Percentiles rank a stretch among this genome's conserved stretches.
These are phyloP conservation scores for Pseudocercospora fuligena DNA, from an alignment of 2,329 filamentous ascomycete species.

Conservation along the genomic window DNA sequence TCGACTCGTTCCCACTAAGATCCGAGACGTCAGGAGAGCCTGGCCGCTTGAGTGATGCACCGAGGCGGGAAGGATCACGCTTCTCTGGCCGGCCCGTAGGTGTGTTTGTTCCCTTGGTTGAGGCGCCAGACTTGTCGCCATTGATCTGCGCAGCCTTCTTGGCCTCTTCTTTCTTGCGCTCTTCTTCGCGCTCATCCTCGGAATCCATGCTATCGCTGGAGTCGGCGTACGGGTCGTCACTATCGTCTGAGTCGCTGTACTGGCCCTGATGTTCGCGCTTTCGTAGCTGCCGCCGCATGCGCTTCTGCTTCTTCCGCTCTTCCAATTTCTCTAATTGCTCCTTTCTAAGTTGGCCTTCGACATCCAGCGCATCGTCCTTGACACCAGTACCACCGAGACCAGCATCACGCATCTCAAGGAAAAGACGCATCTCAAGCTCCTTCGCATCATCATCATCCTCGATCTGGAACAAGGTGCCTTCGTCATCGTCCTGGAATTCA, in stretches of 20 bases:
- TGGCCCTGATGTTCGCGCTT: constrained; percentile 86
- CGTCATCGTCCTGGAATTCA: constrained; percentile 86
- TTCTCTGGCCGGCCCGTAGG: constrained; percentile 62
- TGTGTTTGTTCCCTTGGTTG: constrained; percentile 72
- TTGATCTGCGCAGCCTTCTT: constrained; percentile 54
- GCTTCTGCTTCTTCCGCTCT: constrained; percentile 74
- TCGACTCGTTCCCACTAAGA: constrained; percentile 87
- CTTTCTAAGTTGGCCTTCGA: constrained; percentile 65
- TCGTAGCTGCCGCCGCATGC: constrained; percentile 77
- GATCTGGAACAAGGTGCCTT: constrained; percentile 76
- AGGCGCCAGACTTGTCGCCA: constrained; percentile 60
- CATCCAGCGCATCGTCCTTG: constrained; percentile 50
- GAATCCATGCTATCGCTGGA: constrained; percentile 65
- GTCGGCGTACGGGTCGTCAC: constrained; percentile 45
- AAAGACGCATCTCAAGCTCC: constrained; percentile 68
- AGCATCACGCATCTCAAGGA: constrained; percentile 80
- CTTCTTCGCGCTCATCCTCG: constrained; percentile 63
- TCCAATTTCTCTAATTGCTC: constrained; percentile 71
- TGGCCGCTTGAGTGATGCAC: constrained; percentile 72
- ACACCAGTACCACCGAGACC: constrained; percentile 72
- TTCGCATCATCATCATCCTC: constrained; percentile 76
- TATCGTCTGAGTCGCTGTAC: constrained; percentile 72
- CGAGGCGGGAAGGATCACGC: constrained; percentile 58
- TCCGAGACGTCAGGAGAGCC: constrained; percentile 89
- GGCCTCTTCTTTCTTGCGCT: constrained; percentile 60